Conservation (phyloP, 106 monocot genomes). For the Hemerocallis citrina region DNA sequence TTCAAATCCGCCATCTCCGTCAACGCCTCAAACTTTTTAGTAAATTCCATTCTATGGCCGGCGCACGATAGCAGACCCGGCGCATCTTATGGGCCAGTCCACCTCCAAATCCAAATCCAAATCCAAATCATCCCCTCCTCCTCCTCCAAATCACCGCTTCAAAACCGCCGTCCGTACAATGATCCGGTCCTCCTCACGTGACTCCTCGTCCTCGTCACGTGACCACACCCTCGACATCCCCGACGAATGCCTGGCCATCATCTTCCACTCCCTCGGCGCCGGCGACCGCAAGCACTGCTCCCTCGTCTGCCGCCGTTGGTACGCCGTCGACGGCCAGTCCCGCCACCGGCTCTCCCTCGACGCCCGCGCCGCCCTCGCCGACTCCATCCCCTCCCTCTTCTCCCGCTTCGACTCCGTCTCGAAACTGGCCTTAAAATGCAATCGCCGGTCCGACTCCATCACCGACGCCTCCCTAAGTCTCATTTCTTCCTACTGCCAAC, state of each 20-base stretch:
- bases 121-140: neutral
- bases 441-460: constrained; percentile 54
- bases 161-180: neutral
- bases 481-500: constrained; percentile 40
- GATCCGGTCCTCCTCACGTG: neutral
- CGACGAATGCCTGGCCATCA: constrained; percentile 69
- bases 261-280: constrained; percentile 49
- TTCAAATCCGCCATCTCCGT: neutral
- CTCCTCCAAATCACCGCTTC: neutral
- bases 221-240: constrained; percentile 52
- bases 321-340: constrained; percentile 47
- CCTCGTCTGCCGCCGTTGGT: constrained; percentile 77
- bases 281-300: constrained; percentile 78
- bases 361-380: constrained; percentile 42
- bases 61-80: neutral
- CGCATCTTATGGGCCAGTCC: constrained; percentile 21
- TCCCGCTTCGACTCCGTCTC: constrained; percentile 48
- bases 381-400: constrained; percentile 27
- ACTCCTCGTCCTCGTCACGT: neutral
- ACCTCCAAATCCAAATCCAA: neutral
- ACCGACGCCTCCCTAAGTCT: constrained; percentile 47
- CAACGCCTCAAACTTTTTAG: neutral
- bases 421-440: constrained; percentile 67
- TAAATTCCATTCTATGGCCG: neutral
- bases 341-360: constrained; percentile 64